Evolutionary conservation across 345 rosid species (phyloP).

Genomic region (Microthlaspi erraticum): DNA sequence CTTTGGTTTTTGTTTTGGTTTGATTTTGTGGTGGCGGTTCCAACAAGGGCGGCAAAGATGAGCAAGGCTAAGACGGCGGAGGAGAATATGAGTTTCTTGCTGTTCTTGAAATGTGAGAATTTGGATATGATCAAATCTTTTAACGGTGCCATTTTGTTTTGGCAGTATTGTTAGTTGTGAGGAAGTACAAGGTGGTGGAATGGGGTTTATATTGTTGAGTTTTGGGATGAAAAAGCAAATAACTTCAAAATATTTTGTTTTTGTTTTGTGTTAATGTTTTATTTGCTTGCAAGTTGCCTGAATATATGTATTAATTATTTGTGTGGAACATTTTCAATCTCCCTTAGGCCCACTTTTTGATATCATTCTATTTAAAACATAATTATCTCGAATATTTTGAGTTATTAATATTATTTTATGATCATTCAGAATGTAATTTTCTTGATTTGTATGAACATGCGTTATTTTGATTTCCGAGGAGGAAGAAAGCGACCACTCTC

Average conservation of each 20-base stretch:
- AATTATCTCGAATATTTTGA: background rate
- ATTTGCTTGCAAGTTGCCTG: conserved; percentile 16
- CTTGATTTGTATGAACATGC: conserved; percentile 18
- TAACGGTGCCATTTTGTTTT: conserved; percentile 33
- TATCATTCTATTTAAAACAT: background rate
- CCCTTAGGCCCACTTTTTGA: conserved; percentile 32
- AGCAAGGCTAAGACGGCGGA: conserved; percentile 31
- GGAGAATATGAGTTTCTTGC: conserved; percentile 39
- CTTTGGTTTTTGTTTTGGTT: conserved; percentile 17
- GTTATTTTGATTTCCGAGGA: conserved; percentile 18
- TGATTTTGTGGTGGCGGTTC: conserved; percentile 24
- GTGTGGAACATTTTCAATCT: conserved; percentile 13
- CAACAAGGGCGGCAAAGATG: conserved; percentile 15
- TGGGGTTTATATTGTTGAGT: conserved; percentile 31
- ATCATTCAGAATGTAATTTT: conserved; percentile 11
- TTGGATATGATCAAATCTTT: conserved; percentile 35
- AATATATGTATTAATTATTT: conserved; percentile 25
- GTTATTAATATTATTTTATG: background rate
- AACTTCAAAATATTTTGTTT: background rate
- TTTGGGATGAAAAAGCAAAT: background rate
- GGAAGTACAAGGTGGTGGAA: conserved; percentile 1
- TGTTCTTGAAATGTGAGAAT: conserved; percentile 39
- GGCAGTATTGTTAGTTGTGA: conserved; percentile 19
- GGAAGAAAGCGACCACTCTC: conserved; percentile 32
- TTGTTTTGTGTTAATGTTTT: background rate